Conservation (phyloP, 2,329 filamentous ascomycete species). For the Celoporthe dispersa region DNA sequence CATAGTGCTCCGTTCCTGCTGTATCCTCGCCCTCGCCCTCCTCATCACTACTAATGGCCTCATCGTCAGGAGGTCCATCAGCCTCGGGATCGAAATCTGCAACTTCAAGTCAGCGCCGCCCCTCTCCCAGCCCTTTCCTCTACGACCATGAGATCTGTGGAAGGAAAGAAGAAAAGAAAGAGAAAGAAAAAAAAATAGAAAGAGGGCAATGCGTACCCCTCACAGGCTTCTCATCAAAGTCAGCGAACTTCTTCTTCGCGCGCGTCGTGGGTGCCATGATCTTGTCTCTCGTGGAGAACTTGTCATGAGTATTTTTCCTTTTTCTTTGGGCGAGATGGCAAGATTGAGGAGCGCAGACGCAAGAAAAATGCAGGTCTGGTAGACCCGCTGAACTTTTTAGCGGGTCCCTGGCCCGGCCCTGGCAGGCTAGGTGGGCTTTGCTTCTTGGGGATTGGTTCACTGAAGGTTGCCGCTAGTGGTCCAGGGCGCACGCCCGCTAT, state of each 20-base stretch:
- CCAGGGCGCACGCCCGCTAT: background rate
- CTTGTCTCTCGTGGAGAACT: constrained; percentile 14
- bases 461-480: background rate
- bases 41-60: constrained; percentile 52
- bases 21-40: constrained; percentile 51
- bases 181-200: background rate
- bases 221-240: constrained; percentile 63
- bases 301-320: background rate
- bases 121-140: background rate
- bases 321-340: background rate
- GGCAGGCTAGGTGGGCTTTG: constrained; percentile 1
- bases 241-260: constrained; percentile 64
- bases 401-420: constrained; percentile 12
- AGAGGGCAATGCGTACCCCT: constrained; percentile 54
- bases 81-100: constrained; percentile 83
- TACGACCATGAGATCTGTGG: background rate
- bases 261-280: constrained; percentile 57
- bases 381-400: constrained; percentile 31
- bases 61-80: constrained; percentile 58
- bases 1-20: constrained; percentile 84
- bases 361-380: constrained; percentile 25
- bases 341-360: constrained; percentile 27
- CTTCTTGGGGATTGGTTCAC: constrained; percentile 1
- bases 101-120: constrained; percentile 2
- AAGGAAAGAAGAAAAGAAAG: background rate